Conservation (phyloP, 148 eudicot species). For the Rhododendron williamsianum region DNA sequence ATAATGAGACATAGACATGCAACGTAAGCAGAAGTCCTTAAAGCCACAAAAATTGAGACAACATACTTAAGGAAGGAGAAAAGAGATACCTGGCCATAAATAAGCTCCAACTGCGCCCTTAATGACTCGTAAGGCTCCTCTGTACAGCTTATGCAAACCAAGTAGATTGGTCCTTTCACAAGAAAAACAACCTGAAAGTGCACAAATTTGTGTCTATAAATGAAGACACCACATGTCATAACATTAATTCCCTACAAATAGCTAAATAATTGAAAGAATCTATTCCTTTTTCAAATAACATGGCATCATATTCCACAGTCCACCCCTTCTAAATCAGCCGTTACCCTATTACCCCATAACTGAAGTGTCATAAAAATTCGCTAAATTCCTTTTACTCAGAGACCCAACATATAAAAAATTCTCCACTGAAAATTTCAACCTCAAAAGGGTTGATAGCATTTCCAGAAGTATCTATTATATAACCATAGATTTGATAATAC, state of each 20-base stretch:
- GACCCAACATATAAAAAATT: not conserved
- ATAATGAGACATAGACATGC: not conserved
- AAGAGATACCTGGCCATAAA: slow-evolving; percentile 82
- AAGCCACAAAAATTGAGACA: not conserved
- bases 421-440: not conserved
- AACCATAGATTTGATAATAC: not conserved
- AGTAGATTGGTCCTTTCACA: slow-evolving; percentile 89
- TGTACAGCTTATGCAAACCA: slow-evolving; percentile 97
- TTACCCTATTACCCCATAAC: not conserved
- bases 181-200: slow-evolving; percentile 75
- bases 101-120: slow-evolving; percentile 79
- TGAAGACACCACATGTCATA: not conserved
- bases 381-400: not conserved
- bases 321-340: not conserved
- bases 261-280: not conserved
- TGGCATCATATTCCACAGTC: not conserved
- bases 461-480: not conserved
- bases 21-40: not conserved
- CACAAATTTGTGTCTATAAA: slow-evolving; percentile 1
- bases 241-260: not conserved
- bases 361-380: not conserved
- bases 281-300: not conserved
- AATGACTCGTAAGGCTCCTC: slow-evolving; percentile 87
- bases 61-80: slow-evolving; percentile 9
- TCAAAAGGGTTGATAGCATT: not conserved